phyloP scores from a whole-genome alignment of 2,329 filamentous ascomycete species.

The Didymellaceae sp. region DNA sequence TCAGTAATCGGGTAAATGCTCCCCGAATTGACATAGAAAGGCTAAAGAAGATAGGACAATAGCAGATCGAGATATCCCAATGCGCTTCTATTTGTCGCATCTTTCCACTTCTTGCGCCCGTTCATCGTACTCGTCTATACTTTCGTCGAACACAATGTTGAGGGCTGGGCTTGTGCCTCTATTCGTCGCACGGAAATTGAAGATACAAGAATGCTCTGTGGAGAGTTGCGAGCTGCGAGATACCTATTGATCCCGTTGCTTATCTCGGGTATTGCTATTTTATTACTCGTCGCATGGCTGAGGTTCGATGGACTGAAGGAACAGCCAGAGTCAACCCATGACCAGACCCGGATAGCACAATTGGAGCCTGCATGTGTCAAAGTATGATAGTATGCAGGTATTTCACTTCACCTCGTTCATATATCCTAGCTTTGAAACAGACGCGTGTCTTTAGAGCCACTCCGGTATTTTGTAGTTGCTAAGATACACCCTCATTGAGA shows the following conservation, averaged over 20 bases:
- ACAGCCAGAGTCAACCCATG: no score
- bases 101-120: conserved; percentile 14
- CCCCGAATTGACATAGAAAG: neutral
- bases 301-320: neutral
- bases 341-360: no score
- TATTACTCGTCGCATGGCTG: conserved; percentile 3
- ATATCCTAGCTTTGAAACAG: no score
- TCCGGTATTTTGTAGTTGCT: no score
- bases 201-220: conserved; percentile 7
- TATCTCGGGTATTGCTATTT: conserved; percentile 3
- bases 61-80: conserved; percentile 3
- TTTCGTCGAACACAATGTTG: conserved; percentile 8
- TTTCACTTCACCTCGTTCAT: no score
- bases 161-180: conserved; percentile 16
- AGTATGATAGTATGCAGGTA: no score
- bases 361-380: no score
- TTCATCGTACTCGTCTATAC: conserved; percentile 19
- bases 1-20: neutral
- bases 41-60: no score
- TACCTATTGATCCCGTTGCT: conserved; percentile 17
- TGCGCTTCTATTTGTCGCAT: conserved; percentile 18
- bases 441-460: no score
- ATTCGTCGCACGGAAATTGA: neutral
- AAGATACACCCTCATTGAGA: neutral
- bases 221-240: conserved; percentile 9